Evolutionary conservation across 2,329 filamentous ascomycete genomes (phyloP), one percentile per base, ranked within the genome.

Genomic region (Diaporthe humulicola): DNA sequence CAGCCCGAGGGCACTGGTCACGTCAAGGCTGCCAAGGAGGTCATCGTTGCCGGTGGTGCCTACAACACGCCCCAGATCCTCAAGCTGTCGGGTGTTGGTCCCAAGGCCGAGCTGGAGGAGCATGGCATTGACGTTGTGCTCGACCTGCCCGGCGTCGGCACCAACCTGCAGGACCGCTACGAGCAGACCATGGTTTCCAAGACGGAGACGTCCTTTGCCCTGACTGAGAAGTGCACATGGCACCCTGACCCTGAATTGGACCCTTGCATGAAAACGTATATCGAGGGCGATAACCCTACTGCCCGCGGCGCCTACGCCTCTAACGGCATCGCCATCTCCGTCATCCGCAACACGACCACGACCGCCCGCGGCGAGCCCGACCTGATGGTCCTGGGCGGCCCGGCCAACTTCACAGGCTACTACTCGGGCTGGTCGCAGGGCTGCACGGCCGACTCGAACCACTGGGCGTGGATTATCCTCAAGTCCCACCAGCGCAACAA

Each of bases 291-390:
- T 71, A 17, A 74, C 77, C 78, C 56, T 75, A 78, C 52, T 22
- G 22, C 58, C 57, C 77, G 76, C 71, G 83, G 84, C 19, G 77
- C 78, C 28, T 78, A 78, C 69, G 78, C 76, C 52, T 76, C 77
- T 70, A 77, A 75, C 69, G 73, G 74, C 30, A 75, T 75, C 52
- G 45, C 69, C 52, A 71, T 71, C 38, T 57, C 69, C 69, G n/a
- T 71, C 38, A 60, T 71, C 52, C 81, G 81, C 74, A 79, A 71
- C 73, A 77, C 71, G 70, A 78, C 74, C 57, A 77, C 78, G 6
- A 82, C 82, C 2, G 83, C 80, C 4, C 79, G 84, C 38, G 83
- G 83, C 60, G 83, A 85, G 50, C 85, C 81, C 70, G 88, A 90
- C 77, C 78, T 88, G 40, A 86, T 89, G 78, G 80, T 88, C 70